phyloP scores from a whole-genome alignment of 495 filamentous ascomycete genomes.

The Penicillium nucicola region DNA sequence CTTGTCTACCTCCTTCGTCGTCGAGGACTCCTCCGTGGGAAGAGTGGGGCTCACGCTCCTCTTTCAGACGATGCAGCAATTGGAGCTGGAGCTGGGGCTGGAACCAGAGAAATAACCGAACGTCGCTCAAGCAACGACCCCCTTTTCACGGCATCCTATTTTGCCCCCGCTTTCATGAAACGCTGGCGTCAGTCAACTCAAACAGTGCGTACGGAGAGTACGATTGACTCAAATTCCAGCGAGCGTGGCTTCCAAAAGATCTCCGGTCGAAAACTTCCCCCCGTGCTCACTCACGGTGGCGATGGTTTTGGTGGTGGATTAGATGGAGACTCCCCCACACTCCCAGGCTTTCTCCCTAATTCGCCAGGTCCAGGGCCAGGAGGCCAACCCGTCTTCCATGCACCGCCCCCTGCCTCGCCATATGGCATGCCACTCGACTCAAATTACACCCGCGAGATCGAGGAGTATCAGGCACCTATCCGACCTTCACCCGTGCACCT shows the following conservation, averaged over 20 bases:
- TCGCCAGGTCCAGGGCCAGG: conserved; percentile 14
- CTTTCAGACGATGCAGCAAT: conserved; percentile 22
- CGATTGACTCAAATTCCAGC: conserved; percentile 29
- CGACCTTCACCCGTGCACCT: conserved; percentile 49
- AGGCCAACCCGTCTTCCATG: conserved; percentile 21
- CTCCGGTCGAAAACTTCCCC: conserved; percentile 69
- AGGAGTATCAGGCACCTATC: conserved; percentile 32
- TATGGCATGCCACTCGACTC: conserved; percentile 37
- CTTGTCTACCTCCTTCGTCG: conserved; percentile 55
- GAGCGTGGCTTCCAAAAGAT: conserved; percentile 60
- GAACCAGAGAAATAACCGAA: conserved; percentile 39
- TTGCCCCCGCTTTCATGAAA: conserved; percentile 46
- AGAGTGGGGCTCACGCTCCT: conserved; percentile 21
- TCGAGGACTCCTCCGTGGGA: conserved; percentile 27
- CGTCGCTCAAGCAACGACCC: conserved; percentile 54
- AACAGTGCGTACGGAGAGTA: conserved; percentile 44
- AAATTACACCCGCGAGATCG: conserved; percentile 33
- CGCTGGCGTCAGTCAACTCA: conserved; percentile 36
- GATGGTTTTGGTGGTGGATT: conserved; percentile 62
- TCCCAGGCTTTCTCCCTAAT: conserved; percentile 16
- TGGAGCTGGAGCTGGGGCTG: conserved; percentile 8
- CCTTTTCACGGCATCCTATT: conserved; percentile 52
- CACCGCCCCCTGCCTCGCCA: conserved; percentile 32
- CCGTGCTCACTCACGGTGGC: conserved; percentile 65
- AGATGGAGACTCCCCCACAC: conserved; percentile 19